Evolutionary conservation across 192 early-diverging fungal genomes (phyloP), one percentile per base, ranked within the genome.

Genomic region (Entomortierella lignicola): DNA sequence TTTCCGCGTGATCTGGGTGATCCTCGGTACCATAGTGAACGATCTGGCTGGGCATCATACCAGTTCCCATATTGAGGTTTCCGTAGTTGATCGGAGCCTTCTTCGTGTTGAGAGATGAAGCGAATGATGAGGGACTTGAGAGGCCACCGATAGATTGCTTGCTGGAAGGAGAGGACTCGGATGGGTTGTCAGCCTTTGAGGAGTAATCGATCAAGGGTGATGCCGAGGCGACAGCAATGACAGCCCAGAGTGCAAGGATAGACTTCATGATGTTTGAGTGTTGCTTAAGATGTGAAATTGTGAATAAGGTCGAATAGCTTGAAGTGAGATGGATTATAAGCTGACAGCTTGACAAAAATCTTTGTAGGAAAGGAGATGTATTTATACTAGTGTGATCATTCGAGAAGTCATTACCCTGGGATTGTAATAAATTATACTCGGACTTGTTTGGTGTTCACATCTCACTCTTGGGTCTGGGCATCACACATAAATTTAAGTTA

Each of bases 21-120:
- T 79, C 52, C 62, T 79, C 74, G 5, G 62, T 66, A 29, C 74
- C 74, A 26, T 69, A 79, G 39, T 79, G 74, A 15, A 63, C 66
- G 18, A 79, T 26, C 27, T 79, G 74, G 25, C 47, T 69, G 44
- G 74, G 74, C 74, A 69, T 64, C 60, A 69, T 58, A 21, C 74
- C 74, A 1, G 74, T 79, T 1, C 74, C 74, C 62, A 48, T 39
- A 39, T 79, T 79, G 43, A 79, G 52, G 51, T 79, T 79, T 1
- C 74, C 74, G 42, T 69, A 79, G 56, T 79, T 79, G 67, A 70
- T 58, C 17, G 74, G 74, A 1, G 59, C 67, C 27, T 55, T 32
- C 41, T 55, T 43, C 10, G 74, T 69, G 62, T 79, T 69, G 37
- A 79, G 53, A 12, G 74, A 60, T 15, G 51, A 48, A 44, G 66